These are phyloP conservation scores for Diaporthe helianthi DNA, from an alignment of 2,329 filamentous ascomycete genomes.

Conservation along the genomic window DNA sequence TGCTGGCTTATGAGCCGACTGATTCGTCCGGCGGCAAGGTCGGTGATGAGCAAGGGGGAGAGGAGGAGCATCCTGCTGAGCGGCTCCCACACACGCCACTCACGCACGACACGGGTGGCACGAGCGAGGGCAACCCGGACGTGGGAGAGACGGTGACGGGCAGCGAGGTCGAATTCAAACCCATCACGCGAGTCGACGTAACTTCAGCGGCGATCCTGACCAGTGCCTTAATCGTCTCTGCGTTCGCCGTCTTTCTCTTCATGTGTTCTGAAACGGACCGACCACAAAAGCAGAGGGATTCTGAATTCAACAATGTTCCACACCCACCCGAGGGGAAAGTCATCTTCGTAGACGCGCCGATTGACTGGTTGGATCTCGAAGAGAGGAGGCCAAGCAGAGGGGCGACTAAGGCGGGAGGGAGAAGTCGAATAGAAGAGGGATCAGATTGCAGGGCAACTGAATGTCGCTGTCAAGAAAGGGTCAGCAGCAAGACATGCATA, in stretches of 20 bases:
- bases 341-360: background rate
- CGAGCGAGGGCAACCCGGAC: slow-evolving; percentile 49
- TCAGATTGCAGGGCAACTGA: background rate
- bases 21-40: background rate
- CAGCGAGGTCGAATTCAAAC: slow-evolving; percentile 41
- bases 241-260: slow-evolving; percentile 36
- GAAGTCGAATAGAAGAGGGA: background rate
- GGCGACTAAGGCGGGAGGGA: background rate
- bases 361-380: background rate
- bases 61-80: background rate
- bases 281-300: background rate
- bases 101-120: slow-evolving; percentile 59
- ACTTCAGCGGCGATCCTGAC: slow-evolving; percentile 59
- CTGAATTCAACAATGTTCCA: background rate
- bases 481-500: background rate
- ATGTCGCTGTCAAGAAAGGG: no score
- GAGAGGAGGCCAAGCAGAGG: background rate
- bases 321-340: background rate
- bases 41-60: background rate
- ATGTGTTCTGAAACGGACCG: background rate
- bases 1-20: slow-evolving; percentile 41
- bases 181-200: slow-evolving; percentile 53
- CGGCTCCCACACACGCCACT: slow-evolving; percentile 42
- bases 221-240: background rate
- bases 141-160: slow-evolving; percentile 44